Conservation (phyloP, 495 filamentous ascomycete genomes). For the Apiosordaria backusii region DNA sequence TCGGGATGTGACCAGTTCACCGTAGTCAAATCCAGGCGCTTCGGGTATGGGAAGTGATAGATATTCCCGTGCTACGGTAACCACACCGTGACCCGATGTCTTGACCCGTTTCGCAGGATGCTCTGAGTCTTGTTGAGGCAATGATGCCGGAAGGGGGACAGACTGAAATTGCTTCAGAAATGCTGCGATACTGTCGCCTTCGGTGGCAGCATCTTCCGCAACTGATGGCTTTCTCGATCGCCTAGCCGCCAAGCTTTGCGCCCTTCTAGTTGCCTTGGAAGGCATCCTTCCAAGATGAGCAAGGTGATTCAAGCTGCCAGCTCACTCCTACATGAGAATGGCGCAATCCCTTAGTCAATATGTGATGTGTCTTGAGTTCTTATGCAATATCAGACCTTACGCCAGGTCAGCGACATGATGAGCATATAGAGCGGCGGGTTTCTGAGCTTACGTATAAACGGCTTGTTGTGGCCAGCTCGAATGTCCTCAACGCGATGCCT, state of each 20-base stretch:
- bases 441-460: background rate
- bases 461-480: background rate
- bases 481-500: background rate
- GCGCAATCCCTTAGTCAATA: background rate
- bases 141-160: background rate
- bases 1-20: background rate
- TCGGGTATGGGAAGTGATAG: constrained; percentile 11
- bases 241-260: background rate
- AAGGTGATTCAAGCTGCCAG: background rate
- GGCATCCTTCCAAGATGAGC: background rate
- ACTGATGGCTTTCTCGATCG: background rate
- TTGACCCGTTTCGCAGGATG: constrained; percentile 25
- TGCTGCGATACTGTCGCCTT: constrained; percentile 13
- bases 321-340: background rate
- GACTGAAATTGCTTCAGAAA: constrained; percentile 20
- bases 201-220: background rate
- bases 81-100: constrained; percentile 8
- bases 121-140: background rate
- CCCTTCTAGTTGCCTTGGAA: background rate
- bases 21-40: background rate
- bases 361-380: too few species aligned
- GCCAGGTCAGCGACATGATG: background rate
- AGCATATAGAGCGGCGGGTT: background rate
- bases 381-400: background rate
- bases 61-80: constrained; percentile 28